Evolutionary conservation across 192 early-diverging fungal species (phyloP), one percentile per base, ranked within the genome.

Genomic region (Linnemannia elongata): DNA sequence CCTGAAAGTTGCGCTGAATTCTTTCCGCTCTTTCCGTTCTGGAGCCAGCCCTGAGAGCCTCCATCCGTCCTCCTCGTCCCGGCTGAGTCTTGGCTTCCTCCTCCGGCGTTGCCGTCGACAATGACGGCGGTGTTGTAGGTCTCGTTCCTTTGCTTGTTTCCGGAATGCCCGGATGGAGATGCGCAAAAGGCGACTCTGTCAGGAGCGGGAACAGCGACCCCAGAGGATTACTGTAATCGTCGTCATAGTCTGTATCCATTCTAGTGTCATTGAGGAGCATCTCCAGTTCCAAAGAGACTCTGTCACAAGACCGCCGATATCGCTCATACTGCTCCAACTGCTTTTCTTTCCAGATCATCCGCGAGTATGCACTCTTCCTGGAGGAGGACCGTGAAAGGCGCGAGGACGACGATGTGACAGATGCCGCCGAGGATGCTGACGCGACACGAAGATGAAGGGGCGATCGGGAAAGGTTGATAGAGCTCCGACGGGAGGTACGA

Each of bases 331-430:
- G 83, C 69, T 85, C 83, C 69, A 72, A 44, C 35, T 85, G 83
- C 66, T 85, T 85, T n/a, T 85, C 83, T 42, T 69, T 85, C 83
- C 83, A 85, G 15, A 85, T 68, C 74, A 85, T 80, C 45, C 70
- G 77, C n/a, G 81, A 82, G 44, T 72, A 82, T 1, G 30, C 69
- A 17, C 45, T 72, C 69, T 70, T 82, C 24, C 41, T 66, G 80
- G 38, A 52, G 80, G 38, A 52, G 41, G 55, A 42, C 33, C 63
- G 45, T 69, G 82, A 75, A 39, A 75, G 3, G 15, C 77, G 44
- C 10, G 75, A 66, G n/a, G 75, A 66, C 22, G 71, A 54, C 15
- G 76, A 41, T 70, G 47, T 24, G 47, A 54, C 22, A 60, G 35
- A 73, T 66, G 52, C 27, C 10, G 66, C 76, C 22, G 70, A 41